Base-by-base conservation (phyloP, 2,329 filamentous ascomycete genomes). In the Beauveria pseudobassiana region DNA sequence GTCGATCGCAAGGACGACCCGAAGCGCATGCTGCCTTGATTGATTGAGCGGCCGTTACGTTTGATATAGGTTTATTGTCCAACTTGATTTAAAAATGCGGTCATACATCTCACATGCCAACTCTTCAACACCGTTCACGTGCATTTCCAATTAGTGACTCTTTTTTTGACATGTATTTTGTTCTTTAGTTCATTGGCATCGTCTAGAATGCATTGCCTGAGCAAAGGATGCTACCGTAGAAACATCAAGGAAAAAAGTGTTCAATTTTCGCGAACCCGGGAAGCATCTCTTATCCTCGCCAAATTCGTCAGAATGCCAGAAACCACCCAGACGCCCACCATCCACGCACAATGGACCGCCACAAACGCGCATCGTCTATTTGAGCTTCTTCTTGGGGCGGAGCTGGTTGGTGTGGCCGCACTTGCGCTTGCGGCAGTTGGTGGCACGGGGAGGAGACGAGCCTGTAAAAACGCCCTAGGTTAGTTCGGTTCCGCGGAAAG, bases 311-410 rank as follows among this genome's bases (percentile, higher is more conserved):
- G 64, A 74, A 75, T 75, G 71, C 73, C 74, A 72, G 69, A 70
- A 75, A 73, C 57, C 38, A 62, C 61, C 75, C 74, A 75, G 75
- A 79, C 76, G 77, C 76, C 77, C 46, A 72, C 73, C 34, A 74
- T 74, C 70, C 74, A 73, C 73, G 69, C 67, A 69, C 63, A 63
- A 43, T 53, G 28, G 52, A 45, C 38, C 22, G n/a, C 43, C 30
- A 45, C 18, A 53, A 45, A 53, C 45, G 62, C 45, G 62, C 71
- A 74, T 75, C 71, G 73, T 76, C 73, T 80, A 81, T 84, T 97
- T 96, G 79, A 96, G 87, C 93, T 99, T 99, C 93, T 99, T 99
- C 93, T 99, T 99, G 81, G 95, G 95, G 83, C 95, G 91, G 79
- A 99, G 91, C 88, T 99, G 95, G 91, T 98, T 98, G 84, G 89